Conservation (phyloP, 2,329 filamentous ascomycete species). For the Penicillium expansum region DNA sequence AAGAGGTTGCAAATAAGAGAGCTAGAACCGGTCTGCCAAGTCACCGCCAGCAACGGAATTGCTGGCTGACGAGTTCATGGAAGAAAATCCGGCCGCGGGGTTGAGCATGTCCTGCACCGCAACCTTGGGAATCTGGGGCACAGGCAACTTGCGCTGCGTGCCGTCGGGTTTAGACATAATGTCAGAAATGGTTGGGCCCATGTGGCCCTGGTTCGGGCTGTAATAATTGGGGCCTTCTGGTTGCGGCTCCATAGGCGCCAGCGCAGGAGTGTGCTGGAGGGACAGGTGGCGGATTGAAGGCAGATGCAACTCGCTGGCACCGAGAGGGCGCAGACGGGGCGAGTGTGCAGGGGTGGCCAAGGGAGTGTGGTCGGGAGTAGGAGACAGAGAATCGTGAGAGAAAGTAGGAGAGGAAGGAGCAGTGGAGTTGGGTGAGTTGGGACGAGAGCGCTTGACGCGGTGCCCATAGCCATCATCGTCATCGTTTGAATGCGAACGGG, state of each 20-base stretch:
- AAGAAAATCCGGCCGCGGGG: slow-evolving; percentile 63
- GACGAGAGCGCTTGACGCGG: slow-evolving; percentile 81
- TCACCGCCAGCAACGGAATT: slow-evolving; percentile 75
- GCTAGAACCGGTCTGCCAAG: slow-evolving; percentile 56
- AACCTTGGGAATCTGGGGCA: slow-evolving; percentile 84
- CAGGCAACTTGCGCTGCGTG: slow-evolving; percentile 83
- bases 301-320: slow-evolving; percentile 69
- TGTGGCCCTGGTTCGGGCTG: slow-evolving; percentile 55
- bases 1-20: slow-evolving; percentile 2
- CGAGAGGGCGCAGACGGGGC: slow-evolving; percentile 79
- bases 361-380: slow-evolving; percentile 97
- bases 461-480: slow-evolving; percentile 69
- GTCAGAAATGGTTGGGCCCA: slow-evolving; percentile 79
- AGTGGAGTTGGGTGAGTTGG: slow-evolving; percentile 91
- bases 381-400: slow-evolving; percentile 91
- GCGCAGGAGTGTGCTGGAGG: slow-evolving; percentile 63
- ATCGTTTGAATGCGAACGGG: slow-evolving; percentile 78
- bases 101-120: slow-evolving; percentile 81
- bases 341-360: slow-evolving; percentile 94
- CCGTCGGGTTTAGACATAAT: slow-evolving; percentile 90
- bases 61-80: slow-evolving; percentile 72
- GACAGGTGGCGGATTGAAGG: slow-evolving; percentile 77
- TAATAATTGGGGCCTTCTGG: slow-evolving; percentile 60
- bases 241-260: slow-evolving; percentile 69
- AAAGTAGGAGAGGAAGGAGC: slow-evolving; percentile 95